Conservation (phyloP, 2,329 filamentous ascomycete species). For the Alternaria infectoria region DNA sequence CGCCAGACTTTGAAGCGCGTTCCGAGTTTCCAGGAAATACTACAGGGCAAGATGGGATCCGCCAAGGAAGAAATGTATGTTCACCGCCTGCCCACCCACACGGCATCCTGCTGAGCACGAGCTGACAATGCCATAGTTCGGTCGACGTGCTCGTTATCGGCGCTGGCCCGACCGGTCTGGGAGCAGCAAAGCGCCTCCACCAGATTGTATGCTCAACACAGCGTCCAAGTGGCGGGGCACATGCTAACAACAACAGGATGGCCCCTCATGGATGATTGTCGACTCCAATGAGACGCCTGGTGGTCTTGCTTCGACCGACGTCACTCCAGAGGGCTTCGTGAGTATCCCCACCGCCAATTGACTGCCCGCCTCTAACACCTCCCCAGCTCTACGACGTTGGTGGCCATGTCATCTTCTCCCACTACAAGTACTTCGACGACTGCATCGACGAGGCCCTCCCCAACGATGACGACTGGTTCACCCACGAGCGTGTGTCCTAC, state of each 20-base stretch:
- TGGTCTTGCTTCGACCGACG: conserved; percentile 93
- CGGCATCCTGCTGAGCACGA: conserved; percentile 7
- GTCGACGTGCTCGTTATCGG: conserved; percentile 98
- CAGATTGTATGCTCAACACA: conserved; percentile 74
- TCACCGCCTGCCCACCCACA: conserved; percentile 36
- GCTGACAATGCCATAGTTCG: conserved; percentile 63
- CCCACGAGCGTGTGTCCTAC: conserved; percentile 97
- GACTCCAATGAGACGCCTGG: conserved; percentile 91
- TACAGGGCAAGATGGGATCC: conserved; percentile 49
- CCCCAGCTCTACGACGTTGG: conserved; percentile 90
- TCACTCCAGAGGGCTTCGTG: conserved; percentile 96
- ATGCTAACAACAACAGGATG: conserved; percentile 66
- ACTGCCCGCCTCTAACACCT: conserved; percentile 24
- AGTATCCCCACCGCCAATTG: conserved; percentile 53
- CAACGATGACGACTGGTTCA: conserved; percentile 93
- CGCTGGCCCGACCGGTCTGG: conserved; percentile 94
- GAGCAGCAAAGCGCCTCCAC: conserved; percentile 96
- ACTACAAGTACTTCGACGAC: conserved; percentile 99
- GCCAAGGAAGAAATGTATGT: conserved; percentile 51
- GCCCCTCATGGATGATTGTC: conserved; percentile 93
- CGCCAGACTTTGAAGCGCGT: conserved; percentile 50
- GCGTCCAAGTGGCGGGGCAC: conserved; percentile 12
- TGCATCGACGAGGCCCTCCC: conserved; percentile 96
- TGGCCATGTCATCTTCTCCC: conserved; percentile 98
- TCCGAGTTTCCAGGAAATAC: conserved; percentile 50